Conservation (phyloP, 495 filamentous ascomycete species). For the Penicillium ucsense region DNA sequence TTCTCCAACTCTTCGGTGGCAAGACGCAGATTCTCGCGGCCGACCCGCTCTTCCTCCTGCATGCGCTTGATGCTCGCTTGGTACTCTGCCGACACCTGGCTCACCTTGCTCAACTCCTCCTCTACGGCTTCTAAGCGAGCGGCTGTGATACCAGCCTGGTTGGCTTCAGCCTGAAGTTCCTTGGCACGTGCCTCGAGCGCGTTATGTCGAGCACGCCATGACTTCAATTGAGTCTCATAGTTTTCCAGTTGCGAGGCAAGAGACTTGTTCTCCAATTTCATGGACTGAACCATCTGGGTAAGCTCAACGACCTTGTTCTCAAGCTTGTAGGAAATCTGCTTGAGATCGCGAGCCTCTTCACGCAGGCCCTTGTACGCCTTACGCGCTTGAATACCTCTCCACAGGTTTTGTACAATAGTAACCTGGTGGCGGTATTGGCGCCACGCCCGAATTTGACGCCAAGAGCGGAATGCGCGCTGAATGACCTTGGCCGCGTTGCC, state of each 20-base stretch:
- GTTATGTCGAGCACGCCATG: conserved; percentile 85
- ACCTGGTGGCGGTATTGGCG: conserved; percentile 81
- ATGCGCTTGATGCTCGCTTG: conserved; percentile 80
- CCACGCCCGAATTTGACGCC: conserved; percentile 70
- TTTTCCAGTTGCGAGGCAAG: conserved; percentile 85
- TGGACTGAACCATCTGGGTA: conserved; percentile 82
- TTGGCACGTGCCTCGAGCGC: conserved; percentile 82
- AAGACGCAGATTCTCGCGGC: conserved; percentile 66
- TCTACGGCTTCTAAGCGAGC: conserved; percentile 83
- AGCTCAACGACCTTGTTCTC: conserved; percentile 99
- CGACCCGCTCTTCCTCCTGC: conserved; percentile 78
- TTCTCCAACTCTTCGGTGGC: conserved; percentile 70
- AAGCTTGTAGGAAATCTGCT: conserved; percentile 97
- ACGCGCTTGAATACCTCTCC: conserved; percentile 78
- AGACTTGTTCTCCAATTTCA: conserved; percentile 88
- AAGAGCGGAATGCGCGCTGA: conserved; percentile 80
- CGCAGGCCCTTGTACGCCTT: conserved; percentile 78
- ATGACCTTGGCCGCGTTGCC: conserved; percentile 89
- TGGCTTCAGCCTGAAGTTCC: conserved; percentile 91
- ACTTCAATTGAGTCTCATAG: conserved; percentile 92
- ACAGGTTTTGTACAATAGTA: conserved; percentile 84
- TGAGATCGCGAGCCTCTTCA: conserved; percentile 93
- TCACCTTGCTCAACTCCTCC: conserved; percentile 87
- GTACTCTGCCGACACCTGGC: conserved; percentile 76
- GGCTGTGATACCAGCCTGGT: conserved; percentile 91